Evolutionary conservation across 2,329 filamentous ascomycete genomes (phyloP).

Genomic region (Fusarium proliferatum): DNA sequence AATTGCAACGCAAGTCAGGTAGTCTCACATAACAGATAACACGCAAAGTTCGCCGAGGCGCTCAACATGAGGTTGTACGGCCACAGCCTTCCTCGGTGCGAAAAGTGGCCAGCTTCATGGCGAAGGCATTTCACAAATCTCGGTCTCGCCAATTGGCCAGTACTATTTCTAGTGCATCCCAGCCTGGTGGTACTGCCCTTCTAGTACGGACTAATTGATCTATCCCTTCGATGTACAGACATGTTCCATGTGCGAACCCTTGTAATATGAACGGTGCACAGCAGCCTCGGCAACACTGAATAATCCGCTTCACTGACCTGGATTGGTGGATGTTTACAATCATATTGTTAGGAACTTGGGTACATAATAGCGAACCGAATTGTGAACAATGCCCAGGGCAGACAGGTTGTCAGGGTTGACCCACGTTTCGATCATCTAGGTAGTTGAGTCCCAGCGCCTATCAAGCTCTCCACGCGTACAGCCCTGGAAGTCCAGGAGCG

Average conservation of each 20-base stretch:
- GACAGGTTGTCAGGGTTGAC: slow-evolving; percentile 33
- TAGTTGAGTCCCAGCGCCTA: slow-evolving; percentile 10
- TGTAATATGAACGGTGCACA: slow-evolving; percentile 1
- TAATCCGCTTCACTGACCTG: slow-evolving; percentile 14
- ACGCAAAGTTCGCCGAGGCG: slow-evolving; percentile 27
- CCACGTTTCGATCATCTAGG: slow-evolving; percentile 22
- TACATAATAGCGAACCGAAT: slow-evolving; percentile 12
- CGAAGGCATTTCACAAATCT: slow-evolving; percentile 25
- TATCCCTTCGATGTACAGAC: slow-evolving; percentile 17
- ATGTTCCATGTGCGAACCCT: slow-evolving; percentile 26
- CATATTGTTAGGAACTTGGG: slow-evolving; percentile 29
- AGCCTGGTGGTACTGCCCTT: slow-evolving; percentile 30
- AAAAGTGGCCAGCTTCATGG: slow-evolving; percentile 11
- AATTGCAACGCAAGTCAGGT: slow-evolving; percentile 17
- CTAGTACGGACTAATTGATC: slow-evolving; percentile 27
- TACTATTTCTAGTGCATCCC: slow-evolving; percentile 30
- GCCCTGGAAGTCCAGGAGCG: slow-evolving; percentile 24
- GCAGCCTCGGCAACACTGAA: slow-evolving; percentile 10
- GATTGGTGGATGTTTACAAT: slow-evolving; percentile 36
- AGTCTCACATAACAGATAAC: slow-evolving; percentile 12
- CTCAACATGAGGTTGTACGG: slow-evolving; percentile 17
- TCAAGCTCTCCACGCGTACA: slow-evolving; percentile 23
- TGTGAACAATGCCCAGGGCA: slow-evolving; percentile 32
- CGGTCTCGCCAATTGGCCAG: slow-evolving; percentile 30
- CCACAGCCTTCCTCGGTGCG: slow-evolving; percentile 20